Evolutionary conservation across 2,329 filamentous ascomycete species (phyloP).

Genomic region (Byssochlamys sp.): DNA sequence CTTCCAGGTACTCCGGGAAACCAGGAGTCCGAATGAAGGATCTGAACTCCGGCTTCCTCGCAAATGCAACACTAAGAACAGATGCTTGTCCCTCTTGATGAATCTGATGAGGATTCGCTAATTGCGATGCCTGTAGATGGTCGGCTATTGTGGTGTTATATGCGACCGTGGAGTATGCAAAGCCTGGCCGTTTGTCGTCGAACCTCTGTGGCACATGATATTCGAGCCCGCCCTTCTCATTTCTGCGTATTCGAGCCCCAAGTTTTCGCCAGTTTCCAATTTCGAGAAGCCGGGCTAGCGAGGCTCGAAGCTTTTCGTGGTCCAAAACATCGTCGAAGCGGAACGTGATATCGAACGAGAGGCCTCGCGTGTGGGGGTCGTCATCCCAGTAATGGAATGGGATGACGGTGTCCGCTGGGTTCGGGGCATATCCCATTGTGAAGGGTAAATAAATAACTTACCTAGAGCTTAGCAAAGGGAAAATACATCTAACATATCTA

Average conservation of each 20-base stretch:
- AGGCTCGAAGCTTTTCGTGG: slow-evolving; percentile 24
- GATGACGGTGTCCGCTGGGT: slow-evolving; percentile 2
- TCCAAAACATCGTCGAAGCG: slow-evolving; percentile 42
- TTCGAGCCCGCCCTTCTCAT: slow-evolving; percentile 32
- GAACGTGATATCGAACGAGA: slow-evolving; percentile 18
- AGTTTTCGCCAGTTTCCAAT: slow-evolving; percentile 40
- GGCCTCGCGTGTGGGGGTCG: background rate
- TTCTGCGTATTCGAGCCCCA: slow-evolving; percentile 36
- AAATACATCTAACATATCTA: no score
- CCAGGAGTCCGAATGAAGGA: slow-evolving; percentile 14
- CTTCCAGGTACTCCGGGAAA: slow-evolving; percentile 24
- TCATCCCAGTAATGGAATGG: slow-evolving; percentile 4
- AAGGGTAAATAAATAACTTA: no score
- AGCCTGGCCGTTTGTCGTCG: slow-evolving; percentile 28
- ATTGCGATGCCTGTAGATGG: slow-evolving; percentile 31
- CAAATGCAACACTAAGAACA: no score
- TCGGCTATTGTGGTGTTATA: slow-evolving; percentile 30
- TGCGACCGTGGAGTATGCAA: slow-evolving; percentile 31
- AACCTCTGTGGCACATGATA: slow-evolving; percentile 34
- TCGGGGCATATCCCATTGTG: no score
- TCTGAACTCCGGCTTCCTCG: no score
- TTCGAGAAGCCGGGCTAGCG: slow-evolving; percentile 32
- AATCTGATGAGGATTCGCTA: slow-evolving; percentile 28
- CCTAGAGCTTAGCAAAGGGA: no score
- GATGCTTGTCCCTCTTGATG: background rate